Evolutionary conservation across 2,329 filamentous ascomycete genomes (phyloP), one percentile per base, ranked within the genome.

Genomic region (Teratosphaeria gauchensis): DNA sequence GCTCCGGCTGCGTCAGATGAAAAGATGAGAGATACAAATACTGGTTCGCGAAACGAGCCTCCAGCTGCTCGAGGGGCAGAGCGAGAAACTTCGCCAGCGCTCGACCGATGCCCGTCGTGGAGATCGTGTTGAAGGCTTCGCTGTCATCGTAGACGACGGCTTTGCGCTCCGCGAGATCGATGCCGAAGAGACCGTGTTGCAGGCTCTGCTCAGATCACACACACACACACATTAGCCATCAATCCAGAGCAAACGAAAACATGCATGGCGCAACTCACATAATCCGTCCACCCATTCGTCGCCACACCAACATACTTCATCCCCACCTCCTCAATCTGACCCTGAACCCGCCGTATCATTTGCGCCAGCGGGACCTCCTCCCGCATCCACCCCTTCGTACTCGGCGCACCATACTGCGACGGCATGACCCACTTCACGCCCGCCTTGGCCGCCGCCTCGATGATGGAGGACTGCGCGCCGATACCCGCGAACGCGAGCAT

Each of bases 221-320:
- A n/a, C 19, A 30, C 6, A n/a, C 9, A 16, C 21, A n/a, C 52
- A 28, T 11, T 32, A 9, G 11, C 33, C 12, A 24, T 9, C 5
- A 4, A 6, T 58, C 19, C 5, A 28, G 33, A 7, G 14, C 9
- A 9, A 35, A 35, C 8, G 33, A 35, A 35, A 35, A 69, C 0
- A 53, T 3, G 2, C 21, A n/a, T 24, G 16, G 51, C 12, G 19
- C 38, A 28, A 8, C 31, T 53, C 58, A 58, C 66, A 52, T 58
- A 68, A 46, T 68, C 66, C 30, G 63, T 63, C 70, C 70, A 72
- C 54, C 67, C 68, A 30, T 63, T 62, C 51, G 63, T 67, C 3
- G 62, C 57, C 9, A 71, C 61, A 19, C 57, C 63, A 51, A 71
- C 62, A 57, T 59, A 69, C 33, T 55, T 78, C 61, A 86, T 77